Percentiles rank a stretch among this genome's conserved stretches.
Evolutionary conservation across 208 protist genomes (phyloP).

Genomic region (Acanthamoeba culbertsoni): DNA sequence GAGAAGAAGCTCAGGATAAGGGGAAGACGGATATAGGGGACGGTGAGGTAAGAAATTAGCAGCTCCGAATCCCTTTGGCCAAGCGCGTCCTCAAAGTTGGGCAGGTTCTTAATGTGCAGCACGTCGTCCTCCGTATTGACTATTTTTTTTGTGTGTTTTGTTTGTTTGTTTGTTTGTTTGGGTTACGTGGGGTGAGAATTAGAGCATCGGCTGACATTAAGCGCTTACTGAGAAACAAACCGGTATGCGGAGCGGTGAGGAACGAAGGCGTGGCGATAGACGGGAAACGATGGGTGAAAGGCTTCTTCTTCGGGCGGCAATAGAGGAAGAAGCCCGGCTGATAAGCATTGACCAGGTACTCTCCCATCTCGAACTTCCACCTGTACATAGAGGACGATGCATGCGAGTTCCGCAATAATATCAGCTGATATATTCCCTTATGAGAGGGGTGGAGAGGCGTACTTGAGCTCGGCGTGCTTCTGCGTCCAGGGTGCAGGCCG

Average conservation of each 20-base stretch:
- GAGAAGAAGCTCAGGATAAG: constrained; percentile 89
- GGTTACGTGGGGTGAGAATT: no score
- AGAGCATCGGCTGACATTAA: background rate
- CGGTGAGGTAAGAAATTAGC: constrained; percentile 88
- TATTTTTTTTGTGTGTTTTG: no score
- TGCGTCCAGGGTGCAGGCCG: constrained; percentile 67
- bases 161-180: no score
- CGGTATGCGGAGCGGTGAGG: background rate
- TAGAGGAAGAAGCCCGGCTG: constrained; percentile 2
- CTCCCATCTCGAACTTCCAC: constrained; percentile 42
- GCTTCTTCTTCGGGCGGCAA: constrained; percentile 53
- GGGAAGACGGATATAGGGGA: constrained; percentile 88
- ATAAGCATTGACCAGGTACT: constrained; percentile 45
- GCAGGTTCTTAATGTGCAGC: constrained; percentile 84
- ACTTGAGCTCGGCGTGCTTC: constrained; percentile 49
- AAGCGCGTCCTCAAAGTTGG: constrained; percentile 85
- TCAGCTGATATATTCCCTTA: background rate
- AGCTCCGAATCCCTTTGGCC: constrained; percentile 85
- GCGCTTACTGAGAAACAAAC: background rate
- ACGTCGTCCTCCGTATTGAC: constrained; percentile 88
- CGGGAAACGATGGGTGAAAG: constrained; percentile 35
- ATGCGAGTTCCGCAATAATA: no score
- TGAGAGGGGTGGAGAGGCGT: constrained; percentile 44
- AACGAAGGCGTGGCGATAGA: constrained; percentile 48
- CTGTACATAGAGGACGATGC: background rate